Evolutionary conservation across 768 basidiomycete species (phyloP).

Genomic region (Royoungia palumana): DNA sequence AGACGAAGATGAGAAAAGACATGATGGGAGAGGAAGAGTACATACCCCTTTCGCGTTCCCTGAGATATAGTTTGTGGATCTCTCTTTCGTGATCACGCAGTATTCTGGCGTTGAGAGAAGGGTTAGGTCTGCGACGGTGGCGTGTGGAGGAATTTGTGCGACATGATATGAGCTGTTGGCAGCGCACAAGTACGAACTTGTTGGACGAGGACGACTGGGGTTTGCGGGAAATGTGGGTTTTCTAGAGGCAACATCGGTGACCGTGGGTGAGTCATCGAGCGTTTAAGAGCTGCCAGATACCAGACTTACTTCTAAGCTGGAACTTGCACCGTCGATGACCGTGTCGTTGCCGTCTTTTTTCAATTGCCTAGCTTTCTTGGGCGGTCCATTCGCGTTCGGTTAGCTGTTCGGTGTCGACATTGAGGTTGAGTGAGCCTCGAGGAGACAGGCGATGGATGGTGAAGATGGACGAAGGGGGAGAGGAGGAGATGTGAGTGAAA

Average conservation of each 20-base stretch:
- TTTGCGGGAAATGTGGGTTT: slow-evolving; percentile 24
- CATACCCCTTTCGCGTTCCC: slow-evolving; percentile 73
- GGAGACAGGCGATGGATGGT: slow-evolving; percentile 29
- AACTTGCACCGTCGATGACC: slow-evolving; percentile 36
- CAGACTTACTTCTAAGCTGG: slow-evolving; percentile 37
- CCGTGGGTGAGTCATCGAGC: slow-evolving; percentile 12
- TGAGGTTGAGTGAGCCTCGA: slow-evolving; percentile 15
- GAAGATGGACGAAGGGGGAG: too few species aligned
- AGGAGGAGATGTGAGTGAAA: too few species aligned
- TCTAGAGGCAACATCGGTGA: slow-evolving; percentile 10
- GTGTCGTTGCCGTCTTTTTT: slow-evolving; percentile 43
- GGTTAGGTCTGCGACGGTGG: slow-evolving; percentile 68
- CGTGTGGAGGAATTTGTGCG: slow-evolving; percentile 56
- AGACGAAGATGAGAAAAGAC: too few species aligned
- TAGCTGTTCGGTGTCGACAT: slow-evolving; percentile 6
- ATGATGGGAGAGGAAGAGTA: background rate
- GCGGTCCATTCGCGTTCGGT: slow-evolving; percentile 53
- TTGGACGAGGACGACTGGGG: slow-evolving; percentile 12
- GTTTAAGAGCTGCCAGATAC: too few species aligned
- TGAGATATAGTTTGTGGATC: slow-evolving; percentile 67
- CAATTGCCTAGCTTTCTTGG: slow-evolving; percentile 77
- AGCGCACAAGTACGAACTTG: slow-evolving; percentile 54
- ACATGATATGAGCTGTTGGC: slow-evolving; percentile 71
- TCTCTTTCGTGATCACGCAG: slow-evolving; percentile 49
- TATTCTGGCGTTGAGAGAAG: slow-evolving; percentile 57